Percentiles rank a stretch among this genome's conserved stretches.
Evolutionary conservation across 2,329 filamentous ascomycete species (phyloP).

Genomic region (Chalaropsis ovoidea): DNA sequence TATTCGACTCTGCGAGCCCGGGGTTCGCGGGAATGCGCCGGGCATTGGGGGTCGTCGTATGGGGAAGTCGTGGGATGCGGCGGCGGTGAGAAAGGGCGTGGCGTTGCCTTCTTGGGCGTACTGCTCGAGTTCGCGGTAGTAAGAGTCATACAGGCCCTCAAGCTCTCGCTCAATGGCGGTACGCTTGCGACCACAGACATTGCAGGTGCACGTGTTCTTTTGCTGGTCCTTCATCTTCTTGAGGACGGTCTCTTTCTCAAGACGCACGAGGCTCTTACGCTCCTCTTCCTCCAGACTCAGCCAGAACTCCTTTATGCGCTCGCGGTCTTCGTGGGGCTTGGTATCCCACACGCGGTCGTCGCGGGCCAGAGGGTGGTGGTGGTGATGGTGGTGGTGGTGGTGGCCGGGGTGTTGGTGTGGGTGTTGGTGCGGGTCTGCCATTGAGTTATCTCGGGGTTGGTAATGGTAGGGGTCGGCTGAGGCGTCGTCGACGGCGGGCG

Average conservation of each 20-base stretch:
- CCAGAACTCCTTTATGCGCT: conserved; percentile 98
- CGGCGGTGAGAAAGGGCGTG: conserved; percentile 21
- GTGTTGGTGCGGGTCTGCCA: not conserved
- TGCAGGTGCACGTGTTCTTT: conserved; percentile 97
- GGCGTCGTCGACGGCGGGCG: not conserved
- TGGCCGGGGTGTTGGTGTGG: conserved; percentile 3
- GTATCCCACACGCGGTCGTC: conserved; percentile 76
- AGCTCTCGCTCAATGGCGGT: conserved; percentile 97
- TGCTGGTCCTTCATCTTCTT: conserved; percentile 99
- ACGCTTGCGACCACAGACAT: conserved; percentile 89
- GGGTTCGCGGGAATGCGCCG: conserved; percentile 52
- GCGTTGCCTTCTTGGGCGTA: conserved; percentile 57
- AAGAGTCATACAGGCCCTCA: conserved; percentile 94
- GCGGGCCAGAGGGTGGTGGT: conserved; percentile 9
- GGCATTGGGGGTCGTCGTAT: conserved; percentile 50
- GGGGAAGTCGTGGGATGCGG: conserved; percentile 48
- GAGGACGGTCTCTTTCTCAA: conserved; percentile 94
- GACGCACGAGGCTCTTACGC: conserved; percentile 88
- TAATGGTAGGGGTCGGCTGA: not conserved
- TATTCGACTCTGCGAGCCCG: conserved; percentile 66
- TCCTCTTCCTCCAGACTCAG: conserved; percentile 87
- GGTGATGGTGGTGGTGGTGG: conserved; percentile 16
- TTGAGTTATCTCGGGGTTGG: not conserved
- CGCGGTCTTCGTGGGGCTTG: conserved; percentile 82
- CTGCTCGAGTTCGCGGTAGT: conserved; percentile 95